Percentiles rank a stretch among this genome's conserved stretches.
Evolutionary conservation across 208 protist genomes (phyloP).

Genomic region (Leishmania major): DNA sequence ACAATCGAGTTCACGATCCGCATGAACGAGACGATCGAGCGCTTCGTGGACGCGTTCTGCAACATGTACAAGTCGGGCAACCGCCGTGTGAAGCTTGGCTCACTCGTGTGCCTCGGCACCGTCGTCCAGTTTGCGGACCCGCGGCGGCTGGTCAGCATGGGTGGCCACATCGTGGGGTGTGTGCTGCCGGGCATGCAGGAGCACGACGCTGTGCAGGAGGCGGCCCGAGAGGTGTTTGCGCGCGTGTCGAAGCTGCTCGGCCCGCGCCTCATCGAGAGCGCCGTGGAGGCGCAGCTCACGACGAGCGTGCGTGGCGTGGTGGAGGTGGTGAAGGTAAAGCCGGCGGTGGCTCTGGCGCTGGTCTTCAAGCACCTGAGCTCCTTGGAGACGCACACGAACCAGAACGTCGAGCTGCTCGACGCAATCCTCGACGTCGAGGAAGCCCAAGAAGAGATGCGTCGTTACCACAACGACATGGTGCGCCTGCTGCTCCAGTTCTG

Average conservation of each 20-base stretch:
- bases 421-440: conserved; percentile 84
- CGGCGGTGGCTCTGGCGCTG: conserved; percentile 73
- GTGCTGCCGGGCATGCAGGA: conserved; percentile 91
- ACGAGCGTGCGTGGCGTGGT: conserved; percentile 86
- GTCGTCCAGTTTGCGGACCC: conserved; percentile 78
- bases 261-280: conserved; percentile 80
- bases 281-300: conserved; percentile 83
- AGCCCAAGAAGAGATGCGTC: conserved; percentile 67
- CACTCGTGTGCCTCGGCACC: conserved; percentile 66
- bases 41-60: conserved; percentile 78
- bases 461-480: conserved; percentile 64
- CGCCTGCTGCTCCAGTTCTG: conserved; percentile 68
- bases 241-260: conserved; percentile 76
- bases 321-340: conserved; percentile 93
- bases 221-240: conserved; percentile 81
- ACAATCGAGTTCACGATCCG: conserved; percentile 91
- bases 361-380: conserved; percentile 76
- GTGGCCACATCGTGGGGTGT: conserved; percentile 86
- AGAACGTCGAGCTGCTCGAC: conserved; percentile 80
- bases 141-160: conserved; percentile 71
- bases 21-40: conserved; percentile 86
- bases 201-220: conserved; percentile 75
- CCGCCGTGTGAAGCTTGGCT: conserved; percentile 69
- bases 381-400: conserved; percentile 46
- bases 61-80: conserved; percentile 65